Evolutionary conservation across 495 filamentous ascomycete species (phyloP).

Genomic region (Podospora pseudoanserina): DNA sequence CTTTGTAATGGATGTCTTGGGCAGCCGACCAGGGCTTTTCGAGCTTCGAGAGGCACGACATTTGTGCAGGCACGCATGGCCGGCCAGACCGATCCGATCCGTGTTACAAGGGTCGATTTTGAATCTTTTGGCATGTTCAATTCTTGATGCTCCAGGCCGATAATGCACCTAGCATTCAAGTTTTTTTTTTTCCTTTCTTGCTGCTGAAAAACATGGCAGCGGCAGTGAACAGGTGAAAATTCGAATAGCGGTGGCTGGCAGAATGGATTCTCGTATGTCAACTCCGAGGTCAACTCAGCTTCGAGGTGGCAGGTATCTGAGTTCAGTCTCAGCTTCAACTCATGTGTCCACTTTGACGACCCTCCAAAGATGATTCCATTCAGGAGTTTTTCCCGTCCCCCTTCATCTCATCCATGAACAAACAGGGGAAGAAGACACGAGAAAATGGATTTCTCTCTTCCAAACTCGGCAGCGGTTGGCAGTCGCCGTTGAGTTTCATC

Average conservation of each 20-base stretch:
- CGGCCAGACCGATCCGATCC: neutral
- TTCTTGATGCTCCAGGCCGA: neutral
- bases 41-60: neutral
- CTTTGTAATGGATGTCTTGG: neutral
- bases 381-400: neutral
- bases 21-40: no score
- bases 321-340: no score
- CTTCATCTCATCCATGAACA: neutral
- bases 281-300: neutral
- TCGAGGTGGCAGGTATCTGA: neutral
- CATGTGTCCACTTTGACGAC: neutral
- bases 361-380: neutral
- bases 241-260: neutral
- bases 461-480: neutral
- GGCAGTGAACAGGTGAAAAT: neutral
- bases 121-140: neutral
- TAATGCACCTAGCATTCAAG: neutral
- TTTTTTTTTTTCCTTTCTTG: neutral
- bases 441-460: neutral
- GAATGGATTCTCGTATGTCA: neutral
- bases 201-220: neutral
- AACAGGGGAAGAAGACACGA: neutral
- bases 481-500: neutral
- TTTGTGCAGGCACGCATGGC: neutral
- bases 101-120: neutral